These are phyloP conservation scores for Gossypium rotundifolium DNA, from an alignment of 345 rosid species.

Conservation along the genomic window DNA sequence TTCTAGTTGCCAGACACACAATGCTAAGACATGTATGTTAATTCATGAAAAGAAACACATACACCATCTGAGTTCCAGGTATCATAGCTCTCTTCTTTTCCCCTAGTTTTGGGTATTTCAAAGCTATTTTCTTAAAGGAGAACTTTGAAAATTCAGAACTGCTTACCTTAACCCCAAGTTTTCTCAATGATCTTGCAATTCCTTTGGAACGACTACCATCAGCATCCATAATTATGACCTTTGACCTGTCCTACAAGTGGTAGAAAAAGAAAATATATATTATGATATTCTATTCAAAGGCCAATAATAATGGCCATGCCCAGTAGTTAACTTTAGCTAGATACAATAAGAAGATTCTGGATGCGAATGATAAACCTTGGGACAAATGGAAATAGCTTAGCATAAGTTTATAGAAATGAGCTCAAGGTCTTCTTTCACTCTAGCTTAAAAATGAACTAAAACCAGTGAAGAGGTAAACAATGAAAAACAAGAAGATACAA, in stretches of 20 bases:
- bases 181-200: constrained; percentile 85
- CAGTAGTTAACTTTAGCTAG: neutral
- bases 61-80: neutral
- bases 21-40: neutral
- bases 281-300: constrained; percentile 16
- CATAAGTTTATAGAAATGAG: neutral
- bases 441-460: no score
- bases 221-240: constrained; percentile 89
- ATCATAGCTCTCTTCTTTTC: neutral
- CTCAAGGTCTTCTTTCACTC: neutral
- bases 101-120: neutral
- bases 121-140: neutral
- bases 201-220: constrained; percentile 84
- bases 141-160: constrained; percentile 11
- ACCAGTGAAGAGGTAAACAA: neutral
- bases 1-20: neutral
- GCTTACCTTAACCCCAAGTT: constrained; percentile 74
- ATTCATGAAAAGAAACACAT: neutral
- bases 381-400: neutral
- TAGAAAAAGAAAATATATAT: constrained; percentile 26
- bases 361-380: neutral
- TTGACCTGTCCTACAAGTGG: constrained; percentile 90
- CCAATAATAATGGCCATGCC: neutral
- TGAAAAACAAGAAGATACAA: constrained; percentile 20
- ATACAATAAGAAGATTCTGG: neutral